Percentiles rank a stretch among this genome's conserved stretches.
phyloP scores from a whole-genome alignment of 768 basidiomycete species.

The Pleurotus giganteus region DNA sequence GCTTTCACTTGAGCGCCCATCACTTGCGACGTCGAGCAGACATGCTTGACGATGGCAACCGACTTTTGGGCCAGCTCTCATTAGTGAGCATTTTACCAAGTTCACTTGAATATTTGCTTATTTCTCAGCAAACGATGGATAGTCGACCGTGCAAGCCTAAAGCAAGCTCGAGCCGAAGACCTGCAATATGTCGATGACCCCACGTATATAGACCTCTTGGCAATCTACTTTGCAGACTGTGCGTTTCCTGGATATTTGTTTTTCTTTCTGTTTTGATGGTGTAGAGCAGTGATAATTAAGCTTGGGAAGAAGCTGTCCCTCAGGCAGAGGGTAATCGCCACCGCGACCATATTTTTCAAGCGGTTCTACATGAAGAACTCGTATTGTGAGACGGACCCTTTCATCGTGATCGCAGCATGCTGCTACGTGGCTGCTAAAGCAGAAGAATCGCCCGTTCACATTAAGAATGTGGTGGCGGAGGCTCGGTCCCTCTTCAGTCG shows the following conservation, averaged over 20 bases:
- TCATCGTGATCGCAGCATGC: conserved; percentile 89
- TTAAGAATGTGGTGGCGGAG: conserved; percentile 88
- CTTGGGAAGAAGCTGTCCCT: conserved; percentile 81
- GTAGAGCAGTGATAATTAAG: conserved; percentile 71
- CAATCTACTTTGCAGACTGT: conserved; percentile 90
- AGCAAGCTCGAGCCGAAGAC: conserved; percentile 75
- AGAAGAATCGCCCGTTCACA: conserved; percentile 93
- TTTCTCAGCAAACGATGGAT: conserved; percentile 83
- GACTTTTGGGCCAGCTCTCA: conserved; percentile 94
- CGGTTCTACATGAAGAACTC: conserved; percentile 97
- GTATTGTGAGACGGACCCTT: conserved; percentile 95
- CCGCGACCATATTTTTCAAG: conserved; percentile 92
- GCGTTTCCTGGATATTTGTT: conserved; percentile 12
- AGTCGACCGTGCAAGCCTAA: conserved; percentile 74
- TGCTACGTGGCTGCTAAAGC: conserved; percentile 96
- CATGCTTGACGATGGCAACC: conserved; percentile 62
- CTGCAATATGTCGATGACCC: conserved; percentile 75
- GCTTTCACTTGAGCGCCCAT: too few relatives aligned
- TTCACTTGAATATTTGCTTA: not conserved
- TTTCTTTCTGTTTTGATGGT: not conserved
- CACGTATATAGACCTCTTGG: conserved; percentile 75
- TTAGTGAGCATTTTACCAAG: conserved; percentile 50
- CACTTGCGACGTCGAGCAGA: too few relatives aligned
- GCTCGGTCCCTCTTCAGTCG: conserved; percentile 74
- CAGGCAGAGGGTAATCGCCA: conserved; percentile 90